These are phyloP conservation scores for Boletus speciosus DNA, from an alignment of 768 basidiomycete genomes.

Conservation along the genomic window DNA sequence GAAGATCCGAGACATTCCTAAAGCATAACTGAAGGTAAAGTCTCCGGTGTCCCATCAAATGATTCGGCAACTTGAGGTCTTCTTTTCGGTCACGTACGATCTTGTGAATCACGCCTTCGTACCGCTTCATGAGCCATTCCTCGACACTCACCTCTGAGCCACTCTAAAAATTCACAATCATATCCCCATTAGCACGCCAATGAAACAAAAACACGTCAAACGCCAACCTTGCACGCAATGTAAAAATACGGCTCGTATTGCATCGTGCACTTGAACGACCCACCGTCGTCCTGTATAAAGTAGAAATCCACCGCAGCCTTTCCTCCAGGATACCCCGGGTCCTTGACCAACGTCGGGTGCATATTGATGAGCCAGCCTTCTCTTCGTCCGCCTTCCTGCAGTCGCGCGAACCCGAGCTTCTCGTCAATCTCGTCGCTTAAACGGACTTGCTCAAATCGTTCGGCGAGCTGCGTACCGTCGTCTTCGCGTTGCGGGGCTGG, in stretches of 20 bases:
- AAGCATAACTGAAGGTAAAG: conserved; percentile 88
- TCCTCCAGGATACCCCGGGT: conserved; percentile 79
- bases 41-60: conserved; percentile 90
- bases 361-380: conserved; percentile 98
- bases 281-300: conserved; percentile 96
- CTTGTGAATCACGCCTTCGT: conserved; percentile 80
- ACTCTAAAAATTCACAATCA: conserved; percentile 39
- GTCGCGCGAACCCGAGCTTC: conserved; percentile 81
- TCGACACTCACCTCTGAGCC: conserved; percentile 89
- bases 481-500: conserved; percentile 71
- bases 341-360: conserved; percentile 94
- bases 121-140: conserved; percentile 93
- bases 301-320: conserved; percentile 93
- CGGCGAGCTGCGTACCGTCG: conserved; percentile 83
- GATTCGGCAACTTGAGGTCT: conserved; percentile 93
- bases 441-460: conserved; percentile 77
- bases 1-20: conserved; percentile 89
- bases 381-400: conserved; percentile 71
- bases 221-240: conserved; percentile 81
- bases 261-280: conserved; percentile 92
- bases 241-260: conserved; percentile 94
- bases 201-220: conserved; percentile 16
- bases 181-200: conserved; percentile 1
- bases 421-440: conserved; percentile 87
- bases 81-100: conserved; percentile 84